Evolutionary conservation across 257 asterid genomes (phyloP), one percentile per base, ranked within the genome.

Genomic region (Nicotiana knightiana): DNA sequence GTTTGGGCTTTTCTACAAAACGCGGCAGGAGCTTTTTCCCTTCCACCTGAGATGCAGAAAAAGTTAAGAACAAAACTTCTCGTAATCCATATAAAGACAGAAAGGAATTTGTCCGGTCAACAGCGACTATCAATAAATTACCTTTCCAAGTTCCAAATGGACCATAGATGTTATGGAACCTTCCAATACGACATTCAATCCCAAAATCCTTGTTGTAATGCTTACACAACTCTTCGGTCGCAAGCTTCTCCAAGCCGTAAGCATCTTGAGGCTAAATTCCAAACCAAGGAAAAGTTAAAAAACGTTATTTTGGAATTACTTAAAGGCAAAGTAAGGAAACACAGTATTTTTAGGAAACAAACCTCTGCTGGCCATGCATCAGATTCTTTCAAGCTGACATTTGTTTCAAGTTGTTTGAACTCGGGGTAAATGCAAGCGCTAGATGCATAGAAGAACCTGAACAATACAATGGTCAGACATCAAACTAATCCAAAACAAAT

Each of bases 341-440:
- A 26, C 15, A 24, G 26, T 51, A 75, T 7, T 75, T 75, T 75
- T 7, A 15, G 79, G 63, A 75, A 63, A 80, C 67, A 63, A 83
- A 95, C 98, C 97, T 94, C 98, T 1, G 98, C 98, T 21, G 98
- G 98, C 98, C 98, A 94, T 2, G 98, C 98, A 82, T 94, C 98
- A 30, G 98, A 87, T 85, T 94, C 98, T 82, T 94, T 94, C 93
- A 93, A 85, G 95, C 98, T 94, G 86, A 94, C 98, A 76, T 94
- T 94, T 43, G 98, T 93, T 2, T 93, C 97, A 86, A 94, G 82
- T 87, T 94, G 98, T 93, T 94, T 94, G 85, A 94, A 94, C 83
- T 94, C 98, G 1, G 98, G 98, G 81, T 94, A 94, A 70, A 94
- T 93, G 87, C 98, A 94, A 71, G 98, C 98, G 51, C 98, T 94